phyloP scores from a whole-genome alignment of 352 stramenopile genomes.

The Phytopythium kandeliae region DNA sequence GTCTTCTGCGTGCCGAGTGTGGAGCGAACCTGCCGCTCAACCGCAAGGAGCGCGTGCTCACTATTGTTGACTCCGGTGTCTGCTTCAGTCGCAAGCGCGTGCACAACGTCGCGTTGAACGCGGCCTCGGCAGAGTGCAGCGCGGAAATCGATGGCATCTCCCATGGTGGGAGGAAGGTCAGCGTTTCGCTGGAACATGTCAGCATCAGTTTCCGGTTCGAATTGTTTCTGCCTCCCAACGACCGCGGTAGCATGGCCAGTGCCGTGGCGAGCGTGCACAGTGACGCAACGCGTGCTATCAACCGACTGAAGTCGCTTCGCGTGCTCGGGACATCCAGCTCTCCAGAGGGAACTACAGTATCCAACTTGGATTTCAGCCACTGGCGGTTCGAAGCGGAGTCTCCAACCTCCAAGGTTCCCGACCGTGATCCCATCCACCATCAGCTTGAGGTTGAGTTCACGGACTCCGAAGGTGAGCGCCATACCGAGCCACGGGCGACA shows the following conservation, averaged over 20 bases:
- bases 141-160: conserved; percentile 4
- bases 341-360: background rate
- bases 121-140: conserved; percentile 10
- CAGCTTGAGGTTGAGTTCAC: conserved; percentile 22
- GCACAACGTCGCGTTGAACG: conserved; percentile 16
- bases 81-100: conserved; percentile 16
- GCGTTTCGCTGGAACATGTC: conserved; percentile 13
- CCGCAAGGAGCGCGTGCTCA: conserved; percentile 34
- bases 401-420: no score
- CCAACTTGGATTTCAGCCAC: background rate
- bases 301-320: conserved; percentile 16
- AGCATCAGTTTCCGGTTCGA: conserved; percentile 32
- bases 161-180: conserved; percentile 4
- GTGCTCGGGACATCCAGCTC: conserved; percentile 2
- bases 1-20: conserved; percentile 28
- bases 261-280: conserved; percentile 22
- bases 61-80: conserved; percentile 24
- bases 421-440: background rate
- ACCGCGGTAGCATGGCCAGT: conserved; percentile 26
- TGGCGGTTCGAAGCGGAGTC: background rate
- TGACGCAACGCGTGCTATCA: conserved; percentile 23
- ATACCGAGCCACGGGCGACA: conserved; percentile 20
- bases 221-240: conserved; percentile 34
- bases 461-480: conserved; percentile 14
- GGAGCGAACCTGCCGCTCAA: conserved; percentile 26